phyloP scores from a whole-genome alignment of 345 rosid species.

The Sisymbrium altissimum region DNA sequence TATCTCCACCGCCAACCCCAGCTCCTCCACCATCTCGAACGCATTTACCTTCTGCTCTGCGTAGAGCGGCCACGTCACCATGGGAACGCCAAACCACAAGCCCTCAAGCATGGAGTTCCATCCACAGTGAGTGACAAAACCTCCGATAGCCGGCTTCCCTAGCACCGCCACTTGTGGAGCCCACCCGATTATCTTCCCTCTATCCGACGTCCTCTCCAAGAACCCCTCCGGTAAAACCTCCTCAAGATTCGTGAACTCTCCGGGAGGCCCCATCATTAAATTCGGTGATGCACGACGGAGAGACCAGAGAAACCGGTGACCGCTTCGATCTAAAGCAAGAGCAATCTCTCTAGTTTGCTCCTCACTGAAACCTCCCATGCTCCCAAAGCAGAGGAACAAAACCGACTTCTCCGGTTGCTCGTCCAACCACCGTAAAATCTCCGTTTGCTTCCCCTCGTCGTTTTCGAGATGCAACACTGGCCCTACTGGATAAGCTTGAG shows the following conservation, averaged over 20 bases:
- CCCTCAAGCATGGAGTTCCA: slow-evolving; percentile 69
- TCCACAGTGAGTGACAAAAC: slow-evolving; percentile 63
- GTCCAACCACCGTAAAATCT: slow-evolving; percentile 51
- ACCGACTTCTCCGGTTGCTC: slow-evolving; percentile 49
- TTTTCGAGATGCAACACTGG: slow-evolving; percentile 42
- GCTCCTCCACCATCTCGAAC: slow-evolving; percentile 43
- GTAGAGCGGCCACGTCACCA: slow-evolving; percentile 51
- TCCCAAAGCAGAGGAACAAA: slow-evolving; percentile 66
- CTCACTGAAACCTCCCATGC: slow-evolving; percentile 50
- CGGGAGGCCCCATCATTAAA: not conserved
- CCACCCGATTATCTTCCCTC: slow-evolving; percentile 54
- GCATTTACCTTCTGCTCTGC: slow-evolving; percentile 60
- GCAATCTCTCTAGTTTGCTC: slow-evolving; percentile 52
- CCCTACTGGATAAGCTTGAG: slow-evolving; percentile 43
- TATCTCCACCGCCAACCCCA: slow-evolving; percentile 46
- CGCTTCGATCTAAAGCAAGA: slow-evolving; percentile 40
- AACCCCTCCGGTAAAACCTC: slow-evolving; percentile 50
- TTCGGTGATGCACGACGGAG: slow-evolving; percentile 33
- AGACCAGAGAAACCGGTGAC: slow-evolving; percentile 55
- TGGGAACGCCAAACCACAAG: slow-evolving; percentile 54
- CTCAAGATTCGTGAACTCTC: not conserved
- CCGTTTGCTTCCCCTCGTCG: not conserved
- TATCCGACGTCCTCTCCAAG: slow-evolving; percentile 33
- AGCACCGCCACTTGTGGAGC: slow-evolving; percentile 52
- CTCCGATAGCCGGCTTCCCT: slow-evolving; percentile 45